Evolutionary conservation across 768 basidiomycete species (phyloP).

Genomic region (Lentinula sp.): DNA sequence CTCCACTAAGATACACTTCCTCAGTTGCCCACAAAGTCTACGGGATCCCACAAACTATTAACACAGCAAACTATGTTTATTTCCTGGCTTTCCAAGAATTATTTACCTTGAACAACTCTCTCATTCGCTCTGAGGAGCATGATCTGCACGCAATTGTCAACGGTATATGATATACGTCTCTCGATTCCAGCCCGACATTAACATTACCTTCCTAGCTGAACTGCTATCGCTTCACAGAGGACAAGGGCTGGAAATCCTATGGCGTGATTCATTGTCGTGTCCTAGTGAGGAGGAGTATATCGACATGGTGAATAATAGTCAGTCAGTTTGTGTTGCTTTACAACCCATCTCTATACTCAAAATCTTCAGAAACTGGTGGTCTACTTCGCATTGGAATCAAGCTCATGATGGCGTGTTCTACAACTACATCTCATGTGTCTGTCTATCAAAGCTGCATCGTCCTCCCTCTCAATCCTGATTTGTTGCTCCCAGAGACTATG

Average conservation of each 20-base stretch:
- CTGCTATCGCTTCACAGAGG: constrained; percentile 88
- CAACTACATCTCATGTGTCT: constrained; percentile 54
- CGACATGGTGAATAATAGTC: constrained; percentile 95
- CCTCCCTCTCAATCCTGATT: neutral
- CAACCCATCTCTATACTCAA: neutral
- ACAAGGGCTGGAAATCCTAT: constrained; percentile 90
- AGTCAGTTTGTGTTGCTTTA: constrained; percentile 8
- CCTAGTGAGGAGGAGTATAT: constrained; percentile 95
- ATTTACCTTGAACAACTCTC: constrained; percentile 41
- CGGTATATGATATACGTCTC: constrained; percentile 31
- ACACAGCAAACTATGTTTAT: constrained; percentile 95
- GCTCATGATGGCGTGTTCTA: constrained; percentile 90
- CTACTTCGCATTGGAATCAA: constrained; percentile 89
- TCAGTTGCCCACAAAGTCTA: constrained; percentile 93
- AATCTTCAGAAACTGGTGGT: constrained; percentile 79
- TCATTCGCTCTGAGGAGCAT: constrained; percentile 20
- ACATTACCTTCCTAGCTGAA: constrained; percentile 34
- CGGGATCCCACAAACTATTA: constrained; percentile 94
- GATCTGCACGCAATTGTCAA: constrained; percentile 72
- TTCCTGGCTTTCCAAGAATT: constrained; percentile 91
- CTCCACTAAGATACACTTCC: neutral
- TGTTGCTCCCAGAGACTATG: constrained; percentile 59
- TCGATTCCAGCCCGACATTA: neutral
- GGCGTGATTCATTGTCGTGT: constrained; percentile 87
- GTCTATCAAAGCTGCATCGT: constrained; percentile 11